A percentile compares a stretch with the other conserved stretches of the same genome.
Evolutionary conservation across 2,329 filamentous ascomycete species (phyloP).

Genomic region (Hypoxylon sp.): DNA sequence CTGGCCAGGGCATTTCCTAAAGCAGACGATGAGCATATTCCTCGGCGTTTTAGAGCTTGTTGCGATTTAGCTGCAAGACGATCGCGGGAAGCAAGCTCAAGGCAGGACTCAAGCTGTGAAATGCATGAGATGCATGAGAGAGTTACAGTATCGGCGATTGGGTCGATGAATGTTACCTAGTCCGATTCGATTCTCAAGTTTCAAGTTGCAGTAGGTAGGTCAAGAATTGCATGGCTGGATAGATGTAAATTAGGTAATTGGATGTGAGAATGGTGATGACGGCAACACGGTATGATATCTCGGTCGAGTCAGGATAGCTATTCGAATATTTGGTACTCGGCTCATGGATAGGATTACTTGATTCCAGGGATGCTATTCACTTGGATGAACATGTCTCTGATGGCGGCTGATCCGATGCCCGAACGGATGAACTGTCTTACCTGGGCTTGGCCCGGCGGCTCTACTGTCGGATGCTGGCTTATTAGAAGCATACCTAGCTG

Average conservation of each 20-base stretch:
- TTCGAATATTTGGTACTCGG: slow-evolving; percentile 6
- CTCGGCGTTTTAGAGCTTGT: slow-evolving; percentile 32
- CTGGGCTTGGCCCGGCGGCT: slow-evolving; percentile 22
- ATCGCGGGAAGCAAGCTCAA: slow-evolving; percentile 15
- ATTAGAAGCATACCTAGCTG: slow-evolving; percentile 25
- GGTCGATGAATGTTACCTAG: slow-evolving; percentile 4
- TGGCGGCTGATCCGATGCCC: slow-evolving; percentile 19
- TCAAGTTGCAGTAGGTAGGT: neutral
- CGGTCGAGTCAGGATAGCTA: slow-evolving; percentile 4
- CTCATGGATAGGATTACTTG: slow-evolving; percentile 25
- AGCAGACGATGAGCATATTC: slow-evolving; percentile 34
- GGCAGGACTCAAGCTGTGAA: slow-evolving; percentile 22
- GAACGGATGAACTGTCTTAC: slow-evolving; percentile 36
- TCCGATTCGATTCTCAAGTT: neutral
- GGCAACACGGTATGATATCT: slow-evolving; percentile 21
- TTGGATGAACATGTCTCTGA: slow-evolving; percentile 39
- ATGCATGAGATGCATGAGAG: slow-evolving; percentile 18
- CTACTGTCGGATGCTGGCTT: slow-evolving; percentile 24
- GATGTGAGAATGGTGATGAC: slow-evolving; percentile 29
- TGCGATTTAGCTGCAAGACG: slow-evolving; percentile 34
- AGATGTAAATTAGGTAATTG: neutral
- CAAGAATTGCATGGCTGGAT: slow-evolving; percentile 5
- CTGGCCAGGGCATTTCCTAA: slow-evolving; percentile 36
- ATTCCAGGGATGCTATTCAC: slow-evolving; percentile 28
- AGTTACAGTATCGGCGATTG: slow-evolving; percentile 13